Percentiles rank a stretch among this genome's conserved stretches.
Evolutionary conservation across 805 yeast species (phyloP).

Genomic region (Clavispora phyllophila): DNA sequence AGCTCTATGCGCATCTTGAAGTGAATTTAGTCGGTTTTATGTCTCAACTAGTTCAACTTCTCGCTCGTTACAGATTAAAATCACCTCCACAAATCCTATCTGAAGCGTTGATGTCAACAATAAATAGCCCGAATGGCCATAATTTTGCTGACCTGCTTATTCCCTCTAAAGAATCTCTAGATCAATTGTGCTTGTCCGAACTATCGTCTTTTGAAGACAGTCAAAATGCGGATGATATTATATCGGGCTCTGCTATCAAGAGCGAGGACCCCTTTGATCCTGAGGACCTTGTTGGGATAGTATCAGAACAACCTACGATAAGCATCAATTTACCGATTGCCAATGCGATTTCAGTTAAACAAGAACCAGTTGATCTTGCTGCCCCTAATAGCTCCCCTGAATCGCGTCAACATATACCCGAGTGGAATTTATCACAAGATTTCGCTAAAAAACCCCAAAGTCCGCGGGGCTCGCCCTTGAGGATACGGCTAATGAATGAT

Average conservation of each 20-base stretch:
- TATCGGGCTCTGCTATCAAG: constrained; percentile 2
- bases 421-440: not conserved
- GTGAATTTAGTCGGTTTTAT: not conserved
- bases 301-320: not conserved
- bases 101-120: not conserved
- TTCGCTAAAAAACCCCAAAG: not conserved
- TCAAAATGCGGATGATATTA: not conserved
- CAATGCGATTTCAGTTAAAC: not conserved
- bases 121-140: not conserved
- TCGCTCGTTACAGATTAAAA: not conserved
- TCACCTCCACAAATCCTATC: not conserved
- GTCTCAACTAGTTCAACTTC: not conserved
- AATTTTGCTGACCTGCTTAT: not conserved
- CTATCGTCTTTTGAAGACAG: constrained; percentile 16
- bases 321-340: not conserved
- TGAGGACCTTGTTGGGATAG: constrained; percentile 15
- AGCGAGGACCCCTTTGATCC: constrained; percentile 18
- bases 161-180: constrained; percentile 1
- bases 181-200: constrained; percentile 6
- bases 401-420: not conserved
- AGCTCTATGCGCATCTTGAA: not conserved
- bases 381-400: not conserved
- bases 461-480: not conserved
- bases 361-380: not conserved
- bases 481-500: not conserved